Evolutionary conservation across 2,329 filamentous ascomycete genomes (phyloP).

Genomic region (Epichloe hybrida): DNA sequence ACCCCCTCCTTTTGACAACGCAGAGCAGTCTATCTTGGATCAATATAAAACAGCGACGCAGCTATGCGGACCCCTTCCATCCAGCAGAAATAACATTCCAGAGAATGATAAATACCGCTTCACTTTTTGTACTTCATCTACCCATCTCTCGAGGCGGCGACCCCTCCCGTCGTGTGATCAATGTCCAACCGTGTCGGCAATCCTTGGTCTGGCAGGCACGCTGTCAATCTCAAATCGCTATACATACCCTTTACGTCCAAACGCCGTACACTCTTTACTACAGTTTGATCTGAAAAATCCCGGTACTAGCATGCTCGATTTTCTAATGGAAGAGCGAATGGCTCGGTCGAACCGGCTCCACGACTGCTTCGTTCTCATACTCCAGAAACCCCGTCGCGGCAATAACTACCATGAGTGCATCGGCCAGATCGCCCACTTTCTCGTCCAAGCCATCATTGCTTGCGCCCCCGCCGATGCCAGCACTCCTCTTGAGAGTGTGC

Average conservation of each 20-base stretch:
- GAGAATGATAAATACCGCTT: too few species aligned
- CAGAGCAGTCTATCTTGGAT: too few species aligned
- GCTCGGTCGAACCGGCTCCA: conserved; percentile 19
- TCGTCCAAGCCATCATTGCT: conserved; percentile 34
- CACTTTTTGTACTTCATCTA: too few species aligned
- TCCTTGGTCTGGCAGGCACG: not conserved
- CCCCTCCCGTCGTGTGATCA: too few species aligned
- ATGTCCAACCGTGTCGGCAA: too few species aligned
- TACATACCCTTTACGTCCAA: conserved; percentile 6
- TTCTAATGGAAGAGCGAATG: conserved; percentile 27
- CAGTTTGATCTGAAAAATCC: not conserved
- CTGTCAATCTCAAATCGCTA: not conserved
- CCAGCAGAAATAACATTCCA: too few species aligned
- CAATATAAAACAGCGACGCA: too few species aligned
- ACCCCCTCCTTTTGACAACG: too few species aligned
- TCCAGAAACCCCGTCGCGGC: conserved; percentile 74
- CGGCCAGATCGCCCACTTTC: conserved; percentile 63
- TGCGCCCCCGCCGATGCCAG: conserved; percentile 50
- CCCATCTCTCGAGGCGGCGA: too few species aligned
- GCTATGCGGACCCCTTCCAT: too few species aligned
- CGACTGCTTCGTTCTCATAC: conserved; percentile 28
- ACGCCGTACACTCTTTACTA: conserved; percentile 10
- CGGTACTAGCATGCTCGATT: not conserved
- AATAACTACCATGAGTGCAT: conserved; percentile 74
- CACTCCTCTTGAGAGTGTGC: conserved; percentile 79